phyloP scores from a whole-genome alignment of 2,329 filamentous ascomycete genomes.

The Xylariaceae sp. region DNA sequence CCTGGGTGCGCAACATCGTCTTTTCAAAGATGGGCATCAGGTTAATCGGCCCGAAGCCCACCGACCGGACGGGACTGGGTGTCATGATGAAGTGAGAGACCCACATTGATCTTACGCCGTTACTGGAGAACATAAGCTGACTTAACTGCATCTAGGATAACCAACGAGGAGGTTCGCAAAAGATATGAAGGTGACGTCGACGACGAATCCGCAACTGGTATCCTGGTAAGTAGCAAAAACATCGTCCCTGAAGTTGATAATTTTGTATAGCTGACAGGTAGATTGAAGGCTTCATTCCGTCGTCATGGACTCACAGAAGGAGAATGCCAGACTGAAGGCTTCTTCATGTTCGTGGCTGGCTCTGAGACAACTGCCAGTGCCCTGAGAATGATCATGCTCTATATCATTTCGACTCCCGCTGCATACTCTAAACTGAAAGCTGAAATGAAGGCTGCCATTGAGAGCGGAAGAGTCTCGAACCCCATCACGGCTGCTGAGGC shows the following conservation, averaged over 20 bases:
- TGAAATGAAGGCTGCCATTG: conserved; percentile 38
- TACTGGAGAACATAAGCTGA: background rate
- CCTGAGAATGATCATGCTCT: conserved; percentile 43
- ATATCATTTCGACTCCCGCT: conserved; percentile 42
- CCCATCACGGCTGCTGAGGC: conserved; percentile 31
- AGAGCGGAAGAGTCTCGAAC: conserved; percentile 30
- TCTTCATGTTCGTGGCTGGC: conserved; percentile 32
- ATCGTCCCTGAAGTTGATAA: background rate
- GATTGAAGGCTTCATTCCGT: conserved; percentile 29
- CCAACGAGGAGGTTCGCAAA: conserved; percentile 10
- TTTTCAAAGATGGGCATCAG: conserved; percentile 18
- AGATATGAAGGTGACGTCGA: conserved; percentile 3
- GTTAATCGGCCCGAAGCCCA: conserved; percentile 21
- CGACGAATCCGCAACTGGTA: conserved; percentile 7
- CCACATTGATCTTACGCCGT: background rate
- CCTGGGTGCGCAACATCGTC: conserved; percentile 17
- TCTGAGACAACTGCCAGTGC: conserved; percentile 48
- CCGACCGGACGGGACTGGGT: conserved; percentile 19
- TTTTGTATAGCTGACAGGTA: background rate
- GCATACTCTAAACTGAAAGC: conserved; percentile 40
- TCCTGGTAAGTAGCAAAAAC: conserved; percentile 20
- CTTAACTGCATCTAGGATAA: conserved; percentile 2
- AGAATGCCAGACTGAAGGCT: conserved; percentile 30
- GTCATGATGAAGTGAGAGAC: conserved; percentile 22
- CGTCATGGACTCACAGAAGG: conserved; percentile 29